Base-by-base conservation (phyloP, 2,329 filamentous ascomycete species). In the Microthyrium microscopicum region DNA sequence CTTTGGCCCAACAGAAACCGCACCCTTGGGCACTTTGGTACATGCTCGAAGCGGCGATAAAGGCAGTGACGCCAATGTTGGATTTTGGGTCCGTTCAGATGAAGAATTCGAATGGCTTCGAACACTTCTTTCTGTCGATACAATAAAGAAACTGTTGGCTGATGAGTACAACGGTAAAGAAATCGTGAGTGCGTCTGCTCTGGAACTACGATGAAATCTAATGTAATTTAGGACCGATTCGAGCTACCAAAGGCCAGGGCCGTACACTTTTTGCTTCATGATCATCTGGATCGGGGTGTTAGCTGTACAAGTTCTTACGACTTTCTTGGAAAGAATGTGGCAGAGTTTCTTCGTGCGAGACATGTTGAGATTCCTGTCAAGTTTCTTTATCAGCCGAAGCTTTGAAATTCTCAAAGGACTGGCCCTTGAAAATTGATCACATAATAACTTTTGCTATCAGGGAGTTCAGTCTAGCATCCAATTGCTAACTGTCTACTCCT, bases 211-310 rank as follows among this genome's bases (percentile, higher is more conserved):
- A 29, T 16, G 27, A 8, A 9, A 16, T 9, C 15, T 17, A 8
- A 12, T 29, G 9, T 9, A 17, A 12, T 26, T 11, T 11, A 8
- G 33, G 49, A 53, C 33, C 39, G 52, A 3, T 46, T 53, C 2
- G 52, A 55, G 38, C 49, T 53, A 22, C 39, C 43, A 11, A 33
- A 39, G 3, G 52, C 53, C 1, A 36, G 41, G 32, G 49, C 49
- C 1, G 49, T 54, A 29, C 50, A 55, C 34, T 54, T 53, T 34
- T 49, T 58, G 2, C 44, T 56, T 5, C 53, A 56, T 40, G 51
- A 51, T 2, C 47, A 55, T 22, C 29, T 56, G 24, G 53, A 51
- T 4, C 34, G 50, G 9, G 54, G 54, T 8, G 43, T 44, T 5
- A 43, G 37, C 15, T 39, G 35, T 21, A 34, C 30, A 9, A 37